Conservation (phyloP, 1,284 basidiomycete species). For the Thelephora terrestris region DNA sequence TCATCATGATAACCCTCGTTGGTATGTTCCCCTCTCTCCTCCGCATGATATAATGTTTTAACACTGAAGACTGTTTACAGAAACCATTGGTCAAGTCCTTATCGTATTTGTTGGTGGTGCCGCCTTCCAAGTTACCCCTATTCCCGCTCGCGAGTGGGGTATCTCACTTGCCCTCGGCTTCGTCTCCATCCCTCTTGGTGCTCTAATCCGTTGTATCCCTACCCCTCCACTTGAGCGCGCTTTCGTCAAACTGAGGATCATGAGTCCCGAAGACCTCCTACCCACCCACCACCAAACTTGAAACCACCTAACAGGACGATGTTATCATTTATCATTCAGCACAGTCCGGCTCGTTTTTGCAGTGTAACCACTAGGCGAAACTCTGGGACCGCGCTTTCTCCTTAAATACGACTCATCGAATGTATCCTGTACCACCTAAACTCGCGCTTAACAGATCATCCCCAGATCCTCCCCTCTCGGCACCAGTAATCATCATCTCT, state of each 20-base stretch:
- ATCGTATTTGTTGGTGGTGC: conserved; percentile 90
- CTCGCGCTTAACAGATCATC: too few relatives aligned
- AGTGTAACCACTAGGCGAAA: too few relatives aligned
- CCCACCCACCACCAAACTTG: too few relatives aligned
- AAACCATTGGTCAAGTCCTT: conserved; percentile 78
- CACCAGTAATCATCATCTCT: too few relatives aligned
- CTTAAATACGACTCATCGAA: too few relatives aligned
- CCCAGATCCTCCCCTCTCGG: too few relatives aligned
- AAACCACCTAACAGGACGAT: too few relatives aligned
- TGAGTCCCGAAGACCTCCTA: too few relatives aligned
- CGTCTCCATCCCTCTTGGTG: conserved; percentile 83
- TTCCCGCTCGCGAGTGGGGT: conserved; percentile 84
- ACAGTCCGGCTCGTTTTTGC: too few relatives aligned
- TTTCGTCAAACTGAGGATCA: conserved; percentile 40
- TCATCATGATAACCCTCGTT: conserved; percentile 78
- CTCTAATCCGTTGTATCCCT: conserved; percentile 74
- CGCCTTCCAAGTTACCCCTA: conserved; percentile 83
- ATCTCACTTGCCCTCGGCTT: conserved; percentile 84
- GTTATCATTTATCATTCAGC: too few relatives aligned
- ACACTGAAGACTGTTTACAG: conserved; percentile 28
- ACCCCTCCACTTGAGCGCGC: conserved; percentile 70
- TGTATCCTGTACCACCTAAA: too few relatives aligned
- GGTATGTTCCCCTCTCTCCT: conserved; percentile 35
- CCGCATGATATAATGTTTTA: background rate
- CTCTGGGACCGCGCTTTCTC: too few relatives aligned